These are phyloP conservation scores for Pythium dissimile DNA, from an alignment of 352 stramenopile species.

Conservation along the genomic window DNA sequence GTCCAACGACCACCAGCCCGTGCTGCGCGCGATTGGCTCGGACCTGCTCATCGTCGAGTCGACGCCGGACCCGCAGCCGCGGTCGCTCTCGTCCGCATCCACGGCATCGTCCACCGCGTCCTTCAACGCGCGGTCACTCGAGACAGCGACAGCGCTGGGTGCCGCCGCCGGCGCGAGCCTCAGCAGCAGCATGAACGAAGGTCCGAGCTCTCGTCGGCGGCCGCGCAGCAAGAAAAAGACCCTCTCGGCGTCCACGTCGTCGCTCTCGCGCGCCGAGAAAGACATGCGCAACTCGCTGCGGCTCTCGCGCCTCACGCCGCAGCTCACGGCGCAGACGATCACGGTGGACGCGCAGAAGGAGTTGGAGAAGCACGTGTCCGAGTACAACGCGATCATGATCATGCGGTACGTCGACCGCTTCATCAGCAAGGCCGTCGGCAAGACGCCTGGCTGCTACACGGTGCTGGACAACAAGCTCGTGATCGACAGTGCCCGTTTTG, in stretches of 20 bases:
- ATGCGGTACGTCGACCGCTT: slow-evolving; percentile 80
- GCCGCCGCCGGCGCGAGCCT: background rate
- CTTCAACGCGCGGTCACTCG: slow-evolving; percentile 16
- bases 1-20: slow-evolving; percentile 12
- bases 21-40: slow-evolving; percentile 20
- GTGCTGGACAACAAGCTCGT: slow-evolving; percentile 47
- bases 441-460: slow-evolving; percentile 65
- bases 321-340: slow-evolving; percentile 59
- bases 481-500: slow-evolving; percentile 66
- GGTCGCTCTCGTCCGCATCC: slow-evolving; percentile 18
- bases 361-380: slow-evolving; percentile 56
- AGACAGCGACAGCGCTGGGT: slow-evolving; percentile 1
- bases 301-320: slow-evolving; percentile 53
- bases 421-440: slow-evolving; percentile 67
- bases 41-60: slow-evolving; percentile 16
- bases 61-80: slow-evolving; percentile 12
- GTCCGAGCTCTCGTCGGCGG: slow-evolving; percentile 9
- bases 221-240: slow-evolving; percentile 19
- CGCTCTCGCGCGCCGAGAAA: slow-evolving; percentile 32
- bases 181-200: background rate
- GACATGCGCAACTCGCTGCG: slow-evolving; percentile 47
- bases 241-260: slow-evolving; percentile 16
- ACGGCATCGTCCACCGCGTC: slow-evolving; percentile 18
- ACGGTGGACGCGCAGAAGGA: slow-evolving; percentile 71
- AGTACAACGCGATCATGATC: slow-evolving; percentile 82